phyloP scores from a whole-genome alignment of 257 asterid species.

The Cynanchum wilfordii region DNA sequence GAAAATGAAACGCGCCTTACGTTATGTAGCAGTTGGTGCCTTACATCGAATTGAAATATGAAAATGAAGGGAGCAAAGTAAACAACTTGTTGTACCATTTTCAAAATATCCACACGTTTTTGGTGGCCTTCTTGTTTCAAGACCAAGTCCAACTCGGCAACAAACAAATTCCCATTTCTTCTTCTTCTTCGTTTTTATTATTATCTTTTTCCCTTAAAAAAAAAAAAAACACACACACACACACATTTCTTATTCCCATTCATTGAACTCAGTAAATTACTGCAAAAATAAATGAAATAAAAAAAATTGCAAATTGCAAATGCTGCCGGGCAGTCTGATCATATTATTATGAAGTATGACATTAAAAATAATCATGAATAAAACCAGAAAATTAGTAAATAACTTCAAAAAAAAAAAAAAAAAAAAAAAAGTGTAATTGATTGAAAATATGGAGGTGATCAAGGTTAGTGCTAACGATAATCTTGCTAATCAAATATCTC shows the following conservation, averaged over 20 bases:
- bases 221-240: no score
- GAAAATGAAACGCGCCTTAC: no score
- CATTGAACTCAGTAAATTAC: background rate
- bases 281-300: background rate
- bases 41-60: no score
- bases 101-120: constrained; percentile 7
- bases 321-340: background rate
- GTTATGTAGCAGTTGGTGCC: no score
- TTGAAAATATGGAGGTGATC: background rate
- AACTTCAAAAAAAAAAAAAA: background rate
- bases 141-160: background rate
- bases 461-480: background rate
- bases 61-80: no score
- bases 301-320: no score
- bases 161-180: no score
- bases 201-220: background rate
- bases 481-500: background rate
- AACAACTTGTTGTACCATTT: no score
- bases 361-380: background rate
- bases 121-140: background rate
- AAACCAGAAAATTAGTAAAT: background rate
- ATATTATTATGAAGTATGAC: background rate
- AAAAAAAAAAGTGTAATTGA: no score
- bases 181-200: background rate
- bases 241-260: background rate